phyloP scores from a whole-genome alignment of 164 flowering plant genomes.

The Annona cherimola region DNA sequence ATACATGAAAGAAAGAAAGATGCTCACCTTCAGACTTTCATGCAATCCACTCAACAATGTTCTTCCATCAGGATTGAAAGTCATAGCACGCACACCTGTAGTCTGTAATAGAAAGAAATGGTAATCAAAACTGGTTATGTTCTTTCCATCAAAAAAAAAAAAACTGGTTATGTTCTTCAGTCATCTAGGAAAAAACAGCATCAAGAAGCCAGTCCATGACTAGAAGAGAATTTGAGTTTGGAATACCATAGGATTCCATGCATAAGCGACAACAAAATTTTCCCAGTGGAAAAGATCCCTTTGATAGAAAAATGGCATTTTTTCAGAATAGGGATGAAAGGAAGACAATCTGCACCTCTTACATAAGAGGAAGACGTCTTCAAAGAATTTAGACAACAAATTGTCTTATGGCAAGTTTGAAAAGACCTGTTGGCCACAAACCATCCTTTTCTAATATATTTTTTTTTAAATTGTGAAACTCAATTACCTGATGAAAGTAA shows the following conservation, averaged over 20 bases:
- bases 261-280: not conserved
- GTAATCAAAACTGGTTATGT: constrained; percentile 1
- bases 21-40: constrained; percentile 76
- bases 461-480: too few species aligned
- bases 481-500: too few species aligned
- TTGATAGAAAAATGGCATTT: too few species aligned
- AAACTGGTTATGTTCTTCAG: too few species aligned
- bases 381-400: too few species aligned
- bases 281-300: too few species aligned
- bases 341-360: too few species aligned
- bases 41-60: constrained; percentile 92
- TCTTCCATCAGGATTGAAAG: constrained; percentile 96
- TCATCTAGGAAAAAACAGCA: not conserved
- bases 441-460: too few species aligned
- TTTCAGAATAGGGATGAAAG: too few species aligned
- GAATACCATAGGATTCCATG: not conserved
- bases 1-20: not conserved
- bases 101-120: constrained; percentile 40
- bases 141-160: not conserved
- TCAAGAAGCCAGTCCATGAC: not conserved
- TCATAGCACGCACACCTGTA: constrained; percentile 77
- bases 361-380: too few species aligned
- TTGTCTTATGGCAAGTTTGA: too few species aligned
- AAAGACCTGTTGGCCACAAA: too few species aligned
- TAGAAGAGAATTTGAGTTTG: not conserved